Evolutionary conservation across 768 basidiomycete genomes (phyloP).

Genomic region (Russula ochroleuca): DNA sequence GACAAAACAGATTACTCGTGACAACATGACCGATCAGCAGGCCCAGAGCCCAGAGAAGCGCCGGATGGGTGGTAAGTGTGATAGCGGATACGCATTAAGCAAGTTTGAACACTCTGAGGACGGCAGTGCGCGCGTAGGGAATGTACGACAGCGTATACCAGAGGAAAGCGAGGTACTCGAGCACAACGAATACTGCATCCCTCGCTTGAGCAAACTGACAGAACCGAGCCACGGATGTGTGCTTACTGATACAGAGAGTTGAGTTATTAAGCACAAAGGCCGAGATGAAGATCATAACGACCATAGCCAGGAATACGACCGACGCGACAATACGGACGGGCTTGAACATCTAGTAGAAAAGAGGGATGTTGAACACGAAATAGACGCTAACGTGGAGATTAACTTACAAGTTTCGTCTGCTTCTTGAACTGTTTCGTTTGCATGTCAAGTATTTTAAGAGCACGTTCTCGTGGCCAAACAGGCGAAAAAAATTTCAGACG

Average conservation of each 20-base stretch:
- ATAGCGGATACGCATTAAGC: slow-evolving; percentile 16
- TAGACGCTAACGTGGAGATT: not conserved
- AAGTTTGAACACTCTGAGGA: slow-evolving; percentile 59
- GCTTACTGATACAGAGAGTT: slow-evolving; percentile 63
- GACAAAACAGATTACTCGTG: slow-evolving; percentile 14
- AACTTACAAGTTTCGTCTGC: slow-evolving; percentile 72
- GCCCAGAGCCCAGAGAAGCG: not conserved
- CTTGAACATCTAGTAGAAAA: slow-evolving; percentile 78
- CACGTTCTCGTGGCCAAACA: not conserved
- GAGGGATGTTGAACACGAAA: not conserved
- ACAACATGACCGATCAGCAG: slow-evolving; percentile 8
- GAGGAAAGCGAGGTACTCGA: slow-evolving; percentile 87
- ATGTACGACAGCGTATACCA: slow-evolving; percentile 91
- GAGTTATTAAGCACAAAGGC: slow-evolving; percentile 74
- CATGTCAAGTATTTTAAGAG: not conserved
- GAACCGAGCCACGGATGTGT: not conserved
- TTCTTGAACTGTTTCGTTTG: slow-evolving; percentile 53
- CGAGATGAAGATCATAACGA: slow-evolving; percentile 78
- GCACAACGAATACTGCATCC: slow-evolving; percentile 68
- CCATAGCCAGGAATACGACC: slow-evolving; percentile 69
- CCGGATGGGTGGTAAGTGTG: not conserved
- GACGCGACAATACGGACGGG: slow-evolving; percentile 83
- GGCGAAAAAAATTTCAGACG: slow-evolving; percentile 33
- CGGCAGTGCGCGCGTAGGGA: slow-evolving; percentile 79
- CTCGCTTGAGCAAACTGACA: slow-evolving; percentile 1